Evolutionary conservation across 495 filamentous ascomycete species (phyloP).

Genomic region (Xylaria palmicola): DNA sequence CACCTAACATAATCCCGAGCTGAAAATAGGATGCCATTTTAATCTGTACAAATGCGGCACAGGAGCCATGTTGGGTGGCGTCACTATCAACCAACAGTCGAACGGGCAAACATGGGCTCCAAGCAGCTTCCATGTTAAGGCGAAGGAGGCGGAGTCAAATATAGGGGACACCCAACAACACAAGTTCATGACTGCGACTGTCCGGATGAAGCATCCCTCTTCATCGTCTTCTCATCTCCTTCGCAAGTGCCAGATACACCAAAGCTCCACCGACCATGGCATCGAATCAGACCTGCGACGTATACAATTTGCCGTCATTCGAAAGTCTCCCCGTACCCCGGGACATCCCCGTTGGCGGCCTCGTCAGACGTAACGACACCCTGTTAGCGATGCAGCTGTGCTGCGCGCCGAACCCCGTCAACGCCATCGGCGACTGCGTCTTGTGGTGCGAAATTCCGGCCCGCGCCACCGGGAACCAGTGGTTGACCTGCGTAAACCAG

Average conservation of each 20-base stretch:
- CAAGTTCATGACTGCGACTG: too few relatives aligned
- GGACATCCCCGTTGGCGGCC: neutral
- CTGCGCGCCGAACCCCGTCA: slow-evolving; percentile 7
- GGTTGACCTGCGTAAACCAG: neutral
- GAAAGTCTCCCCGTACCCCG: neutral
- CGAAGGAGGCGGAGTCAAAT: too few relatives aligned
- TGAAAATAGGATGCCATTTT: too few relatives aligned
- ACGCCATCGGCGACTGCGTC: neutral
- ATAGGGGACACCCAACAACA: too few relatives aligned
- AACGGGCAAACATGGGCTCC: too few relatives aligned
- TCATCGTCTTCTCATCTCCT: too few relatives aligned
- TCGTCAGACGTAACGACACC: neutral
- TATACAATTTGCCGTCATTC: neutral
- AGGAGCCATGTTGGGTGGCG: too few relatives aligned
- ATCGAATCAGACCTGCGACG: neutral
- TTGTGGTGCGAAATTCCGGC: neutral
- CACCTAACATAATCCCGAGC: too few relatives aligned
- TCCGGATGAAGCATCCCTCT: too few relatives aligned
- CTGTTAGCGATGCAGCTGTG: slow-evolving; percentile 1
- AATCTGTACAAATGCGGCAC: too few relatives aligned
- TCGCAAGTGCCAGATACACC: neutral
- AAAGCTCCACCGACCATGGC: neutral
- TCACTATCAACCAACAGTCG: too few relatives aligned
- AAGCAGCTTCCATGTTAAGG: too few relatives aligned
- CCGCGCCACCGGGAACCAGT: neutral